Evolutionary conservation across 257 asterid species (phyloP).

Genomic region (Solanum gandarillasii): DNA sequence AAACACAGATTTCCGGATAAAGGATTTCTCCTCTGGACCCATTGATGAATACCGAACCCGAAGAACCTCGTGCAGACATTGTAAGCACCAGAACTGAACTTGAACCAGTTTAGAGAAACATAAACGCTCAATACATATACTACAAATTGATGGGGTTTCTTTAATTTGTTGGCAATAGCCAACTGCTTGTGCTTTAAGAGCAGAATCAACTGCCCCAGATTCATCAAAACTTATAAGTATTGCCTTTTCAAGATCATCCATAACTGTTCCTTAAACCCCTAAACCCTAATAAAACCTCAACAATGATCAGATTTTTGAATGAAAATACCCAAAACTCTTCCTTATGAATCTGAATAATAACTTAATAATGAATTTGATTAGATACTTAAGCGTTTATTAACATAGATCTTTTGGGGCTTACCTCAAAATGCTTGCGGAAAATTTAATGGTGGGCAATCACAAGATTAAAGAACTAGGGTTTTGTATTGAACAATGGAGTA

Average conservation of each 20-base stretch:
- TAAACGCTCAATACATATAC: constrained; percentile 60
- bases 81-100: constrained; percentile 96
- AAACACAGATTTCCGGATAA: constrained; percentile 64
- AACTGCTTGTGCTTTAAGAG: constrained; percentile 61
- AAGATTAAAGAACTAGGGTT: constrained; percentile 20
- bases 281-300: constrained; percentile 22
- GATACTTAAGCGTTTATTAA: neutral
- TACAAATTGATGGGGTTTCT: constrained; percentile 55
- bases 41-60: constrained; percentile 53
- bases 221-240: constrained; percentile 80
- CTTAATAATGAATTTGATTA: neutral
- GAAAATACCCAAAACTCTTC: neutral
- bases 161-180: constrained; percentile 63
- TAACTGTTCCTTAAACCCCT: constrained; percentile 27
- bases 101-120: constrained; percentile 49
- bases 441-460: neutral
- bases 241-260: constrained; percentile 96
- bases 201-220: constrained; percentile 56
- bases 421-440: neutral
- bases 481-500: neutral
- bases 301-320: neutral
- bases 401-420: constrained; percentile 18
- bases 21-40: constrained; percentile 59
- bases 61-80: constrained; percentile 71
- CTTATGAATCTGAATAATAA: neutral